Base-by-base conservation (phyloP, 139 green algal species). In the Coelastrella sp. region DNA sequence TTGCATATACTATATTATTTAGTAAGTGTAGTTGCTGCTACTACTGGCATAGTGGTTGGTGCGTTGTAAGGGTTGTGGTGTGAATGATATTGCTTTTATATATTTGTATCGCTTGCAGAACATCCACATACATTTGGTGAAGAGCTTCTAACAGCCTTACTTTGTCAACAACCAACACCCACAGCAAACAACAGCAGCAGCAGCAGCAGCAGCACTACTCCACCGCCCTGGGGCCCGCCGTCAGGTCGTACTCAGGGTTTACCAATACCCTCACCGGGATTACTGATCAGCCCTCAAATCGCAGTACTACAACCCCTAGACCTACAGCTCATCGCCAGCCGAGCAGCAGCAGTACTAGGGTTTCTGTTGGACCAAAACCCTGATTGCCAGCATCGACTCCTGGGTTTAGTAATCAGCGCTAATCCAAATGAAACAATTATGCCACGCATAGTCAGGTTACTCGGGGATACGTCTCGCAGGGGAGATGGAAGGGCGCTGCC, bases 341-440 rank as follows among this genome's bases (percentile, higher is more conserved):
- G 89, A 64, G 90, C 92, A 5, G 88, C 88, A 0, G 45, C 34
- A 2, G 86, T 92, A 43, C 72, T 95, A 72, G 37, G 85, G 45
- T 82, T 89, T 69, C 72, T 95, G 34, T 73, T 95, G 40, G 50
- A 21, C 0, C 84, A 83, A 60, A 93, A 90, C 73, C 0, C 81
- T n/a, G 62, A 63, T 7, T 66, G 51, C 27, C 90, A 92, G 81
- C 59, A 86, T 51, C 82, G 69, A 41, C 71, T 92, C 81, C 86
- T 94, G 51, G 8, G 35, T 9, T 60, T 88, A 37, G 77, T 87
- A 0, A 32, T 94, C 25, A n/a, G 69, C 2, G 40, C 38, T 15
- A 41, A 45, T 5, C 73, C 81, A 27, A 48, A 76, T 2, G 87
- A 91, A 19, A 77, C 85, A 23, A 80, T 91, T 13, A 43, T 92